These are phyloP conservation scores for Plasmodium sp. DNA, from an alignment of 169 alveolate species.

Conservation along the genomic window DNA sequence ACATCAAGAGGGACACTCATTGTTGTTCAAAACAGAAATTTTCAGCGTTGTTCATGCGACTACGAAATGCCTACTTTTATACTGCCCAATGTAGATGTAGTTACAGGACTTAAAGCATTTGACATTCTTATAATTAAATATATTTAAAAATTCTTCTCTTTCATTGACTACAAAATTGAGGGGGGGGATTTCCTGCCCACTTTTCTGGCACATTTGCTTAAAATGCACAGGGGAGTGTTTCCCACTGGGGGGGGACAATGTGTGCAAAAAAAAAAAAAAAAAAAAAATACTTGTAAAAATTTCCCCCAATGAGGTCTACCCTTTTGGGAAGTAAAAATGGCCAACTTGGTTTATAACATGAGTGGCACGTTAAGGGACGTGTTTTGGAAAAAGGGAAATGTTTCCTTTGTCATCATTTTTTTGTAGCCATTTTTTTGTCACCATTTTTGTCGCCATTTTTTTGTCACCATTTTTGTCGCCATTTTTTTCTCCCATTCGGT, in stretches of 20 bases:
- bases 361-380: not conserved
- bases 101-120: constrained; percentile 38
- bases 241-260: not conserved
- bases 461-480: not conserved
- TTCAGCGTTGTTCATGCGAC: not conserved
- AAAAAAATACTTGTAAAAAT: not conserved
- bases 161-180: constrained; percentile 39
- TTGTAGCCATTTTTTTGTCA: too few relatives aligned
- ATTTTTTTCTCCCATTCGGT: not conserved
- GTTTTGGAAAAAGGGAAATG: not conserved
- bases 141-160: constrained; percentile 63
- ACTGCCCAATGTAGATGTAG: constrained; percentile 62
- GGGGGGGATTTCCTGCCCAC: not conserved
- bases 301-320: not conserved
- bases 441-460: too few relatives aligned
- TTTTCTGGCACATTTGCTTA: constrained; percentile 10
- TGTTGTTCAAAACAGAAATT: not conserved
- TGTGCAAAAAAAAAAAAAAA: not conserved
- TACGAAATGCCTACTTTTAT: constrained; percentile 31
- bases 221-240: not conserved
- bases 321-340: not conserved
- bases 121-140: constrained; percentile 48
- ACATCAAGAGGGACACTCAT: not conserved
- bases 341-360: not conserved
- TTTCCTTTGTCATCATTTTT: not conserved